These are phyloP conservation scores for Eudorina sp. DNA, from an alignment of 139 green algal species.

Conservation along the genomic window DNA sequence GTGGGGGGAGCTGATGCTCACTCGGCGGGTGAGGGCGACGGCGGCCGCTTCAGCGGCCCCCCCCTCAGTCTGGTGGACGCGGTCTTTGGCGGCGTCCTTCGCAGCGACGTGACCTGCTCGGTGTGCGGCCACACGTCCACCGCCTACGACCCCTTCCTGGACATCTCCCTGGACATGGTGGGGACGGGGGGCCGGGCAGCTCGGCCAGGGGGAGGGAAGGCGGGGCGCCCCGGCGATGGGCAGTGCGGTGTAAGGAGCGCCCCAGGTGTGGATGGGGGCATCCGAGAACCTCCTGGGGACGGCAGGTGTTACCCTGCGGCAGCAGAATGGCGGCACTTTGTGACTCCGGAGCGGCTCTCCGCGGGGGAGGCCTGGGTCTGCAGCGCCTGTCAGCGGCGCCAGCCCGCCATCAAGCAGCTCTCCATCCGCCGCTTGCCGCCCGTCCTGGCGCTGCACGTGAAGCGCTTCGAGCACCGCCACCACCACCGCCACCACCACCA, in stretches of 20 bases:
- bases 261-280: no score
- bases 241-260: no score
- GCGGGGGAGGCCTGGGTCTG: conserved; percentile 69
- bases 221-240: no score
- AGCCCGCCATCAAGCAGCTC: conserved; percentile 89
- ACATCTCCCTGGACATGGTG: conserved; percentile 88
- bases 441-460: conserved; percentile 91
- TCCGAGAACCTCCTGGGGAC: no score
- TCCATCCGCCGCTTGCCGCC: conserved; percentile 84
- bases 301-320: no score
- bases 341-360: conserved; percentile 76
- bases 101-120: conserved; percentile 87
- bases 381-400: conserved; percentile 58
- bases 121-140: conserved; percentile 87
- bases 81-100: conserved; percentile 87
- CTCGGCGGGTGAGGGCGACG: no score
- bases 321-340: conserved; percentile 80
- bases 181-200: no score
- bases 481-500: conserved; percentile 22
- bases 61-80: conserved; percentile 60
- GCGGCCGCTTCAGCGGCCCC: neutral
- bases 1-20: neutral
- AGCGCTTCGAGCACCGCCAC: conserved; percentile 89
- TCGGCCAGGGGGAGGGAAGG: no score
- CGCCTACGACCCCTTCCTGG: conserved; percentile 86